Base-by-base conservation (phyloP, 805 yeast species). In the Zygosaccharomyces gambellarensis region DNA sequence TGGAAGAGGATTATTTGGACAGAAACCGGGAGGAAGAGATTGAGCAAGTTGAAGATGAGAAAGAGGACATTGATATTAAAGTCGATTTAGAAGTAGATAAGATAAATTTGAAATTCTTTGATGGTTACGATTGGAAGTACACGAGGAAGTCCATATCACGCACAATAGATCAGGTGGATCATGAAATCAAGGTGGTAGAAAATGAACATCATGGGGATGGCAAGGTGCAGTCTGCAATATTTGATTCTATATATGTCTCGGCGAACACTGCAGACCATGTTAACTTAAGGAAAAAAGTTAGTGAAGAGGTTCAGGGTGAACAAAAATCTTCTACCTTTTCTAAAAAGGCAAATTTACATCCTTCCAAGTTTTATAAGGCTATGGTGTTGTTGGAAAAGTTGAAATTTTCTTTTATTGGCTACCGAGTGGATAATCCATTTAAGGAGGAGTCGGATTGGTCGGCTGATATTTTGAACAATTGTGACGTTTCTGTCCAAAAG, bases 61-160 rank as follows among this genome's bases (percentile, higher is more conserved):
- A 39, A 4, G 27, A 36, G 7, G 14, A 34, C 17, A 36, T 42
- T 11, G 46, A 39, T 19, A 30, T 49, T 12, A 38, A 22, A 19
- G 31, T 72, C 1, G 54, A 58, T 21, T 40, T 76, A 1, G 70
- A 71, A 39, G 59, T 63, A 1, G 50, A 74, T 2, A 74, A 74
- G 43, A 65, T 72, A 0, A 61, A 59, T 1, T 58, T 85, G 2
- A 78, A 73, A 45, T 67, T 92, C 17, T 82, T 78, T 63, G 99
- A 94, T 69, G 99, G 99, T 0, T 94, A 83, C 62, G 98, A 94
- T 59, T 90, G 97, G 95, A 78, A 77, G 48, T 79, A 80, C 39
- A 89, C 98, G 0, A 75, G 95, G 49, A 73, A 72, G 22, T 73
- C 82, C 0, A 83, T 94, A 27, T 71, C 73, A 9, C 77, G 75